These are phyloP conservation scores for Cryptosporidium viatorum DNA, from an alignment of 169 alveolate genomes.

Conservation along the genomic window DNA sequence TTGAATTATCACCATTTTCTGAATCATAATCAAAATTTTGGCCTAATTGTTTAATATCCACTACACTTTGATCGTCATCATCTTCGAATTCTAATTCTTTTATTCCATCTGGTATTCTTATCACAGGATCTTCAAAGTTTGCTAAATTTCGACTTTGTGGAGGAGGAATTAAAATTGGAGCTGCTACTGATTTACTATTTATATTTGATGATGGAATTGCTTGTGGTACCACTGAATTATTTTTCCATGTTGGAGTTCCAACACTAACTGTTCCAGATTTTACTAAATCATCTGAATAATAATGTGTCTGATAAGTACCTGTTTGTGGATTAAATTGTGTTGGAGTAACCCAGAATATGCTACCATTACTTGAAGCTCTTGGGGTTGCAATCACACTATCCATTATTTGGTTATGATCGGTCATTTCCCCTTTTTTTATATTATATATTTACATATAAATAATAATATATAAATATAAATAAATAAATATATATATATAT, in stretches of 20 bases:
- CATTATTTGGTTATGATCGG: constrained; percentile 45
- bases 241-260: constrained; percentile 74
- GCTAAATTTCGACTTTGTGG: constrained; percentile 58
- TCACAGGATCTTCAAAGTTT: constrained; percentile 62
- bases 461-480: background rate
- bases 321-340: constrained; percentile 74
- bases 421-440: constrained; percentile 3
- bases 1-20: constrained; percentile 61
- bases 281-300: constrained; percentile 71
- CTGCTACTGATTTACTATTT: constrained; percentile 57
- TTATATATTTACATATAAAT: background rate
- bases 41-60: constrained; percentile 44
- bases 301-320: constrained; percentile 75
- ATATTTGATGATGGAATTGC: constrained; percentile 8
- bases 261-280: constrained; percentile 71
- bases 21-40: constrained; percentile 52
- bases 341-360: constrained; percentile 75
- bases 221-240: constrained; percentile 42
- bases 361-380: constrained; percentile 71
- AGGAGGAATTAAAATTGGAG: constrained; percentile 70
- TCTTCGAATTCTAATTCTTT: constrained; percentile 56
- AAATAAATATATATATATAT: background rate
- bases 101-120: constrained; percentile 58
- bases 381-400: constrained; percentile 76
- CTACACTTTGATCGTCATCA: constrained; percentile 75